Evolutionary conservation across 331 rosid species (phyloP).

Genomic region (Malus hybrid): DNA sequence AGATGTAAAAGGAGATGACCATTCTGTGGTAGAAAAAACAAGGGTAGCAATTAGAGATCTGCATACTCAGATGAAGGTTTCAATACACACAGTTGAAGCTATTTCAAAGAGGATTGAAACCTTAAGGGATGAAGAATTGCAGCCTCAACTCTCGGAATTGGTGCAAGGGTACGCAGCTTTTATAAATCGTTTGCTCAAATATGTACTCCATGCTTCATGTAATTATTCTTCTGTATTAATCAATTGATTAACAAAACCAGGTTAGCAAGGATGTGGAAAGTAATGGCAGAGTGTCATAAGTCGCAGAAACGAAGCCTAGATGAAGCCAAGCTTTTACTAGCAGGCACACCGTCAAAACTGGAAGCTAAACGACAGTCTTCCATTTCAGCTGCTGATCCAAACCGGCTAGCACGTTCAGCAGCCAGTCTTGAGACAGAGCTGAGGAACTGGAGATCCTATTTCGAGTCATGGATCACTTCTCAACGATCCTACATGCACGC

Average conservation of each 20-base stretch:
- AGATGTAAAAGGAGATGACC: constrained; percentile 68
- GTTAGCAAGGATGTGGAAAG: constrained; percentile 83
- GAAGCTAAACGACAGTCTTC: constrained; percentile 38
- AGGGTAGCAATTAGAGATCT: constrained; percentile 68
- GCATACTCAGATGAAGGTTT: constrained; percentile 79
- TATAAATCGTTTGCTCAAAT: neutral
- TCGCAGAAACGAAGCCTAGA: constrained; percentile 67
- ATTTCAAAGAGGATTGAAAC: constrained; percentile 77
- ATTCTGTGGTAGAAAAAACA: constrained; percentile 61
- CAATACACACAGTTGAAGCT: constrained; percentile 85
- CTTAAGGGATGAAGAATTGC: constrained; percentile 81
- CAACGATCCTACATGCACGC: constrained; percentile 77
- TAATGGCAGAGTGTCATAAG: constrained; percentile 76
- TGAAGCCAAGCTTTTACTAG: constrained; percentile 71
- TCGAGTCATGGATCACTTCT: constrained; percentile 70
- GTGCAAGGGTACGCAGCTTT: constrained; percentile 48
- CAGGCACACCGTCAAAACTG: constrained; percentile 55
- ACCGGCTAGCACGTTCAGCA: constrained; percentile 49
- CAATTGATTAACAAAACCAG: constrained; percentile 21
- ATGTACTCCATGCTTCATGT: neutral
- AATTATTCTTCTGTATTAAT: neutral
- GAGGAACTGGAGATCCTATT: constrained; percentile 64
- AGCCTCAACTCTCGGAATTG: constrained; percentile 77
- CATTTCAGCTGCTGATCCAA: constrained; percentile 38
- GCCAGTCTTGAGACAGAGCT: constrained; percentile 56